These are phyloP conservation scores for Fragaria iinumae DNA, from an alignment of 306 rosid species.

Conservation along the genomic window DNA sequence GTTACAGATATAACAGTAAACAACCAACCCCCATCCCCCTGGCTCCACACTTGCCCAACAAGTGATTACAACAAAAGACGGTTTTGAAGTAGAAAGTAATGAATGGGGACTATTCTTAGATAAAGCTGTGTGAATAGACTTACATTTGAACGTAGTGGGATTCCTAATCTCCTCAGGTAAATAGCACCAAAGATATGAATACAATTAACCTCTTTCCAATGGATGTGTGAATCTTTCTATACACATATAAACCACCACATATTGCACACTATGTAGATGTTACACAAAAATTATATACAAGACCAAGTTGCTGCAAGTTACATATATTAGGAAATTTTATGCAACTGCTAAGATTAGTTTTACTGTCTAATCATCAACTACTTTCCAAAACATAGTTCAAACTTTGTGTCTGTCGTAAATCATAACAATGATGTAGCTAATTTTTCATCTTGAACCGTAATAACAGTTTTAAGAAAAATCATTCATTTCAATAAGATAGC, in stretches of 20 bases:
- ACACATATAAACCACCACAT: background rate
- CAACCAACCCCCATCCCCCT: background rate
- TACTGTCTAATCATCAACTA: background rate
- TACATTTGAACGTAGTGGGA: conserved; percentile 90
- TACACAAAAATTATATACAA: background rate
- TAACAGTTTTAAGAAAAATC: background rate
- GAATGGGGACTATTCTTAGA: background rate
- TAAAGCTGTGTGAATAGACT: conserved; percentile 29
- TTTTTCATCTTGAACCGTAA: background rate
- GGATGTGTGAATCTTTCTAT: background rate
- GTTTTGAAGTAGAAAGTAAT: background rate
- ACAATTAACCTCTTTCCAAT: conserved; percentile 16
- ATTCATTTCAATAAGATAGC: conserved; percentile 8
- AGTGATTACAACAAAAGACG: no score
- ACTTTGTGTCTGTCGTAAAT: background rate
- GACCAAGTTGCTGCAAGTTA: background rate
- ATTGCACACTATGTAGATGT: background rate
- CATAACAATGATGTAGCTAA: background rate
- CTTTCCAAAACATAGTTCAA: background rate
- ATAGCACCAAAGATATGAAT: conserved; percentile 56
- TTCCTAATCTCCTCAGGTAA: conserved; percentile 98
- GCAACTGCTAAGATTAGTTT: background rate
- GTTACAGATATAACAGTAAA: background rate
- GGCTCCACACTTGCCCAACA: background rate
- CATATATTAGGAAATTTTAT: background rate